These are phyloP conservation scores for Penicillium roqueforti DNA, from an alignment of 495 filamentous ascomycete genomes.

Conservation along the genomic window DNA sequence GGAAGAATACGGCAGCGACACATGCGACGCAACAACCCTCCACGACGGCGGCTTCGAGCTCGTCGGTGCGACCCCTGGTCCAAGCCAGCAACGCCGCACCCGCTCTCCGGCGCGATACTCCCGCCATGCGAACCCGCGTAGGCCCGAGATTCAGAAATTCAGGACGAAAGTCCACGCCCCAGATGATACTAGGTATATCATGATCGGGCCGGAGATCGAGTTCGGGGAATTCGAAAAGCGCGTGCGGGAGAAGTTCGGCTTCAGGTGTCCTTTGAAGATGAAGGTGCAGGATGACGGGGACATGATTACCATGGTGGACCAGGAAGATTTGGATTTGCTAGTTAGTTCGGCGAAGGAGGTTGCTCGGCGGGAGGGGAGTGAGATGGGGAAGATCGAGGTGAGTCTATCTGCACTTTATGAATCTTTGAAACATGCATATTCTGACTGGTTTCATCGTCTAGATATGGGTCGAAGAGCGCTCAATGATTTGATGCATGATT, in stretches of 20 bases:
- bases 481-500: conserved; percentile 26
- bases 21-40: conserved; percentile 57
- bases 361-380: conserved; percentile 68
- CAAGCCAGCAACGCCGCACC: conserved; percentile 20
- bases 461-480: conserved; percentile 64
- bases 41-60: conserved; percentile 81
- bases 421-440: background rate
- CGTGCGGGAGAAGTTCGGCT: conserved; percentile 79
- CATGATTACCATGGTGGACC: conserved; percentile 94
- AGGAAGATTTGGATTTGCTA: conserved; percentile 90
- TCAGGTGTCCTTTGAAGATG: conserved; percentile 68
- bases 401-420: conserved; percentile 28
- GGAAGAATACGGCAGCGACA: conserved; percentile 63
- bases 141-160: conserved; percentile 55
- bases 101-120: conserved; percentile 30
- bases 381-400: conserved; percentile 96
- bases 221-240: conserved; percentile 71
- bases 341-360: conserved; percentile 60
- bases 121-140: conserved; percentile 28
- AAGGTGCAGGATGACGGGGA: conserved; percentile 85
- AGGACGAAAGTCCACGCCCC: conserved; percentile 82
- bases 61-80: conserved; percentile 38
- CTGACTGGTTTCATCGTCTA: conserved; percentile 24
- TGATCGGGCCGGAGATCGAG: conserved; percentile 68
- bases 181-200: conserved; percentile 92